Base-by-base conservation (phyloP, 1,284 basidiomycete genomes). In the Tilletia caries region DNA sequence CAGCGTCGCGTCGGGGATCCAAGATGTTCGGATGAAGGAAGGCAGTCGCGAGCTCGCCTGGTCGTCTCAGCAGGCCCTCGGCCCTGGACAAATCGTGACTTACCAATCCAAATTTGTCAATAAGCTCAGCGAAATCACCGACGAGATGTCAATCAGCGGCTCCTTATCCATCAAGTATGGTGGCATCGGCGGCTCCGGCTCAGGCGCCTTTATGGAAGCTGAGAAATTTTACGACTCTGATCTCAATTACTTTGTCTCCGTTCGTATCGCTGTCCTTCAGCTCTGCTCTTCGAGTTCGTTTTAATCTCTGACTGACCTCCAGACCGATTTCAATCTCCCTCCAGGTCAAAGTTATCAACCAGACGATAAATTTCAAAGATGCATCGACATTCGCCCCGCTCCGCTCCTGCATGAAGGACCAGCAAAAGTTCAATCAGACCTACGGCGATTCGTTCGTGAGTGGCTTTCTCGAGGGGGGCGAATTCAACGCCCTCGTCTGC, bases 131-230 rank as follows among this genome's bases (percentile, higher is more conserved):
- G 65, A 66, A 29, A 66, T 66, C 29, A 66, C 65, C 3, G 65
- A 66, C 37, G 65, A 66, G 15, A 66, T 66, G 65, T 27, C 15
- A 8, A 66, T 66, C 65, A 41, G 33, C 27, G 65, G 65, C 2
- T 46, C 37, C 3, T 20, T 66, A 20, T 43, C 65, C 20, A 66
- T 66, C 37, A 23, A 33, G 13, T 66, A 66, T 27, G 27, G 10
- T 18, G 65, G n/a, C 65, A 66, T 66, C 34, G 65, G 65, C 23
- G 65, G 65, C 2, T 66, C 65, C 13, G 65, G 65, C 34, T 66
- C 65, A 8, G 65, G 65, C 41, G 13, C 43, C 3, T 66, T 66
- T 27, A n/a, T 66, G 13, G 65, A 66, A 3, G 65, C 65, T n/a
- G 65, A 66, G 37, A 44, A 34, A n/a, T 66, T 66, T 27, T 66